Conservation (phyloP, 768 basidiomycete species). For the Trichaptum fuscoviolaceum region DNA sequence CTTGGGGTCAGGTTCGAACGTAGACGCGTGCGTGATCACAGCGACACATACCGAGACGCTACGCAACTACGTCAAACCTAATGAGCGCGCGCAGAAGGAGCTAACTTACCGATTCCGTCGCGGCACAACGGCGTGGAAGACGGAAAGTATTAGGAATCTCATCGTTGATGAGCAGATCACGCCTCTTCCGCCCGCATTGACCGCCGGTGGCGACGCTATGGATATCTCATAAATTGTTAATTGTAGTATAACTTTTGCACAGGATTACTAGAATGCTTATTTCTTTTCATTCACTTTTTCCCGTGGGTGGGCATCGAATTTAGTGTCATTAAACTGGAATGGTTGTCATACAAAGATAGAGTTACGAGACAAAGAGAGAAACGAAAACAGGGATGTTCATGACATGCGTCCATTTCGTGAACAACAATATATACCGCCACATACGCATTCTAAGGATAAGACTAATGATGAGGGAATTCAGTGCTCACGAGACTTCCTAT, state of each 20-base stretch:
- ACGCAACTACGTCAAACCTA: slow-evolving; percentile 90
- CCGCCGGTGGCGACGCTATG: slow-evolving; percentile 61
- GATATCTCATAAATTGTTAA: slow-evolving; percentile 56
- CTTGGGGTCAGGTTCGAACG: slow-evolving; percentile 96
- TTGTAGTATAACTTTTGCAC: not conserved
- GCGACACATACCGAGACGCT: slow-evolving; percentile 84
- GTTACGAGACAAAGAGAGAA: not conserved
- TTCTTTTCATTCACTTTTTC: not conserved
- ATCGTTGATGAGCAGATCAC: slow-evolving; percentile 69
- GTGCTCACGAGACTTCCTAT: slow-evolving; percentile 87
- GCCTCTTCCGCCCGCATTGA: slow-evolving; percentile 23
- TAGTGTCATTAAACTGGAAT: not conserved
- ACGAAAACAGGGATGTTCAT: not conserved
- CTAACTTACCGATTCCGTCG: slow-evolving; percentile 59
- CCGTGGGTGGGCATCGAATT: not conserved
- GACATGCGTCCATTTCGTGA: not conserved
- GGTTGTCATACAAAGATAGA: slow-evolving; percentile 2
- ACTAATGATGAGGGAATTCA: slow-evolving; percentile 42
- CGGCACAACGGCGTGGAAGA: slow-evolving; percentile 88
- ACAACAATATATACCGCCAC: slow-evolving; percentile 1
- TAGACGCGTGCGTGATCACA: slow-evolving; percentile 96
- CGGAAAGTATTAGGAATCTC: slow-evolving; percentile 66
- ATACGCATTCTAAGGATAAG: not conserved
- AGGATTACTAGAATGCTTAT: not conserved
- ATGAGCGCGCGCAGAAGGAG: slow-evolving; percentile 77